Base-by-base conservation (phyloP, 2,329 filamentous ascomycete genomes). In the Trichoderma sp. region DNA sequence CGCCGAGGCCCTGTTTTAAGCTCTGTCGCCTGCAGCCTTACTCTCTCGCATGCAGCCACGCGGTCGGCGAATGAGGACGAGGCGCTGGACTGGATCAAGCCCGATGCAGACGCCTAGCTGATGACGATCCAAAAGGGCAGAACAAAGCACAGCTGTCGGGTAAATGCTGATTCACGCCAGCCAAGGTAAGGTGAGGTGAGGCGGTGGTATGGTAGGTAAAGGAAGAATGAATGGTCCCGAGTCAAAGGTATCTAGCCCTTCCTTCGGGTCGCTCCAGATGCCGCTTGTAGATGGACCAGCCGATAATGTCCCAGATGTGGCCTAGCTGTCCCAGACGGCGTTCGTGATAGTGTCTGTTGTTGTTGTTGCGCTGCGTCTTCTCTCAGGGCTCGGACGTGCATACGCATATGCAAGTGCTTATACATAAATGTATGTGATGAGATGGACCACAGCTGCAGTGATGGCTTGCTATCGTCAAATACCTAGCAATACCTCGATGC, bases 1-100 rank as follows among this genome's bases (percentile, higher is more conserved):
- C 17, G 6, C 10, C 17, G 39, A 28, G 24, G 26, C 43, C 50
- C 7, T 58, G n/a, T 54, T 59, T 59, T 58, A 52, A 59, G 52
- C 56, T 64, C 52, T 57, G 61, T 63, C 52, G 62, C 54, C 62
- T 64, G 62, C 62, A 64, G 62, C 62, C 62, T 58, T 64, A 52
- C 45, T 64, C 47, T 19, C 26, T 63, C 50, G 59, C 56, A 50
- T 62, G 58, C 61, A 52, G 24, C 52, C 44, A 44, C 26, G 51
- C 19, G 7, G 39, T 44, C 47, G 44, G 62, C 62, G 62, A 64
- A 64, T 64, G 47, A 47, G 62, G 30, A 45, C 12, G 54, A 44
- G 45, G 44, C 61, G 62, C 24, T 34, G 45, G 39, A 51, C 44
- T 41, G 41, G 45, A 58, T 57, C 58, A 59, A 51, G 62, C 62